Percentiles rank a stretch among this genome's conserved stretches.
These are phyloP conservation scores for Madurella mycetomatis DNA, from an alignment of 2,329 filamentous ascomycete genomes.

Conservation along the genomic window DNA sequence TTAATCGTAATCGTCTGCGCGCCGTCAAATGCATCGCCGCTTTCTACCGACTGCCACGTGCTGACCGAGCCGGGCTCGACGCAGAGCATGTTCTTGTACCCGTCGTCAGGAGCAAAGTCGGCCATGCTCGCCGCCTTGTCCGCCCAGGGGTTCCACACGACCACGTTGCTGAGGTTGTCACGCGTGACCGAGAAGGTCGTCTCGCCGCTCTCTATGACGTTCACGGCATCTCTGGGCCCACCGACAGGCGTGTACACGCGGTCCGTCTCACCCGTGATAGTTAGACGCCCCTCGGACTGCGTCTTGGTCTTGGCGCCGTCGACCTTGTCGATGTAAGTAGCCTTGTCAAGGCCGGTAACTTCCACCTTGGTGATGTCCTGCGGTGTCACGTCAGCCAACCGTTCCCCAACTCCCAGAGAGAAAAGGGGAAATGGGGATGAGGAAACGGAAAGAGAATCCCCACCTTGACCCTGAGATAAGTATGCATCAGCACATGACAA, in stretches of 20 bases:
- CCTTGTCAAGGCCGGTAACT: conserved; percentile 71
- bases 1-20: conserved; percentile 50
- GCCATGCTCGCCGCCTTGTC: conserved; percentile 77
- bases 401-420: background rate
- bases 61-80: conserved; percentile 84
- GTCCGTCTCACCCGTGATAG: conserved; percentile 76
- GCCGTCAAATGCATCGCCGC: conserved; percentile 64
- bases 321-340: conserved; percentile 81
- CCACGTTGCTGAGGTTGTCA: conserved; percentile 81
- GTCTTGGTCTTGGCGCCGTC: conserved; percentile 49
- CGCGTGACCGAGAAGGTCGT: conserved; percentile 69
- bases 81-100: conserved; percentile 90
- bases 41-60: conserved; percentile 79
- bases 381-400: background rate
- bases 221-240: conserved; percentile 43
- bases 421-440: background rate
- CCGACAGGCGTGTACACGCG: conserved; percentile 74
- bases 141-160: conserved; percentile 96
- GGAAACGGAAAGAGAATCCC: conserved; percentile 24
- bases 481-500: conserved; percentile 87
- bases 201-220: conserved; percentile 59
- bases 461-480: conserved; percentile 79
- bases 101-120: conserved; percentile 86
- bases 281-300: conserved; percentile 56
- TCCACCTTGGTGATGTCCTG: conserved; percentile 74